phyloP scores from a whole-genome alignment of 768 basidiomycete species.

The Mycena belliarum region DNA sequence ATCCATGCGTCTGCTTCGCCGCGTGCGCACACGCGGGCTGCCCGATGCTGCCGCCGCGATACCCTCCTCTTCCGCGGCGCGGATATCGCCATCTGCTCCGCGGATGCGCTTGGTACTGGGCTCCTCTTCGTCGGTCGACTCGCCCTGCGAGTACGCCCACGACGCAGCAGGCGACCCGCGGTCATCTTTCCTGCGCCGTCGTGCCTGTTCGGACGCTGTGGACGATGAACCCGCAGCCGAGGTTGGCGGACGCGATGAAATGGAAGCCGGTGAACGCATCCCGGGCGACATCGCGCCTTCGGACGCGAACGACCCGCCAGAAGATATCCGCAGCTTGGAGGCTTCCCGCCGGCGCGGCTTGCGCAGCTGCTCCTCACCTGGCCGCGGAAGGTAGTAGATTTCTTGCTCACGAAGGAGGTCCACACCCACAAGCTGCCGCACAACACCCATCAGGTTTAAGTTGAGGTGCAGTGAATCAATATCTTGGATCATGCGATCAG shows the following conservation, averaged over 20 bases:
- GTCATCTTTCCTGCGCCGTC: conserved; percentile 7
- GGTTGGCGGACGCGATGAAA: conserved; percentile 26
- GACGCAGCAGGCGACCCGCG: conserved; percentile 17
- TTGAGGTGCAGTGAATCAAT: conserved; percentile 6
- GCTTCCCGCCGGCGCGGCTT: conserved; percentile 15
- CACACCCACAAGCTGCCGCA: conserved; percentile 64
- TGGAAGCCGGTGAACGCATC: conserved; percentile 21
- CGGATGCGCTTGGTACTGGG: conserved; percentile 29
- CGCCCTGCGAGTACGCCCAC: conserved; percentile 14
- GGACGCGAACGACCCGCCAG: conserved; percentile 10
- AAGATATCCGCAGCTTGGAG: conserved; percentile 14
- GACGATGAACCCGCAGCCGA: conserved; percentile 32
- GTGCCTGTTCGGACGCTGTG: conserved; percentile 22
- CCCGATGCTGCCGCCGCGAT: conserved; percentile 20
- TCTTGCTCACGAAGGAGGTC: conserved; percentile 67
- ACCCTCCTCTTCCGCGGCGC: conserved; percentile 27
- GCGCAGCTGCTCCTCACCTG: conserved; percentile 38
- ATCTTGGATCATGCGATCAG: conserved; percentile 24
- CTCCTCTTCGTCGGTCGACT: conserved; percentile 26
- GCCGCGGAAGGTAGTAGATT: conserved; percentile 60
- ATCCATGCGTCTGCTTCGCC: conserved; percentile 33
- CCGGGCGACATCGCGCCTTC: conserved; percentile 14
- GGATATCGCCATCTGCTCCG: conserved; percentile 25
- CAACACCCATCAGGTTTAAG: conserved; percentile 52
- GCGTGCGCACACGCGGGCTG: conserved; percentile 18